These are phyloP conservation scores for Candida broadrunensis DNA, from an alignment of 805 yeast genomes.

Conservation along the genomic window DNA sequence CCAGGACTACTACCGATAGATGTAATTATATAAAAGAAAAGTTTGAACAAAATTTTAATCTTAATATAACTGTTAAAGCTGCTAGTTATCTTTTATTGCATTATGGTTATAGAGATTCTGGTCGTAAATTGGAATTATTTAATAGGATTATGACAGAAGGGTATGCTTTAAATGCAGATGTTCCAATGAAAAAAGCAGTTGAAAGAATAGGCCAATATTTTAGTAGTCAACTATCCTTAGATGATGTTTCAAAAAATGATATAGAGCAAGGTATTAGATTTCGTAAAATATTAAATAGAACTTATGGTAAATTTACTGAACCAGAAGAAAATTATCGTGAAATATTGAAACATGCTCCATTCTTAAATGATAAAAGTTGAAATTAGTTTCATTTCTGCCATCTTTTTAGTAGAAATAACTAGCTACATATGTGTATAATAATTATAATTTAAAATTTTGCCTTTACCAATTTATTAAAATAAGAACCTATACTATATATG, in stretches of 20 bases:
- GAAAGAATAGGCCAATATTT: slow-evolving; percentile 1
- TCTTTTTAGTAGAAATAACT: too few relatives aligned
- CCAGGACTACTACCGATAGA: slow-evolving; percentile 6
- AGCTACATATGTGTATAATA: too few relatives aligned
- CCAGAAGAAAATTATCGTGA: slow-evolving; percentile 11
- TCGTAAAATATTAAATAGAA: slow-evolving; percentile 11
- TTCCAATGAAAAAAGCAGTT: not conserved
- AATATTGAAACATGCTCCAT: not conserved
- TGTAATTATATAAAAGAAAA: slow-evolving; percentile 8
- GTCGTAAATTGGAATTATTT: not conserved
- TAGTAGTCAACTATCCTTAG: slow-evolving; percentile 5
- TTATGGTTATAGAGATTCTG: slow-evolving; percentile 14
- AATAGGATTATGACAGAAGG: not conserved
- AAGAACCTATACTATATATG: too few relatives aligned
- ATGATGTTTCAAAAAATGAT: slow-evolving; percentile 4
- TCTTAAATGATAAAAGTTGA: not conserved
- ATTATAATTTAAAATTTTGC: too few relatives aligned
- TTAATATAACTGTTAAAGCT: slow-evolving; percentile 7
- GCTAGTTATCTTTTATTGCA: slow-evolving; percentile 15
- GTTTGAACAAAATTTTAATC: slow-evolving; percentile 9
- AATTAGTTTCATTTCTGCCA: not conserved
- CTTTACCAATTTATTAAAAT: too few relatives aligned
- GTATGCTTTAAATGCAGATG: not conserved
- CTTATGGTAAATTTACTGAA: slow-evolving; percentile 13
- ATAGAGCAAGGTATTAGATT: slow-evolving; percentile 11